Base-by-base conservation (phyloP, 139 green algal genomes). In the Limnomonas spitsbergensis region DNA sequence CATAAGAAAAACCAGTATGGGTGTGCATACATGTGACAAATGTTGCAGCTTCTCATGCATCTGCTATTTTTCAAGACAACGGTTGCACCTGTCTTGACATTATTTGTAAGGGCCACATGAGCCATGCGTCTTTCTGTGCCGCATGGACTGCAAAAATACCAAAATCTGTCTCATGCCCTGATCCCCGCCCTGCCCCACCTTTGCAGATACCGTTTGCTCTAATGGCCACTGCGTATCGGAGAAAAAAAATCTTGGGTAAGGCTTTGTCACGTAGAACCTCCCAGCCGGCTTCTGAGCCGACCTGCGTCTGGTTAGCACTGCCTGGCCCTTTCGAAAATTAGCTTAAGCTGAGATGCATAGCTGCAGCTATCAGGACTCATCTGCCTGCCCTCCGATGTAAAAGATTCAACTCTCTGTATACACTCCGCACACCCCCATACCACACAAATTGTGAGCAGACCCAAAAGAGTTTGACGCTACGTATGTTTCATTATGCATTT, bases 211-310 rank as follows among this genome's bases (percentile, higher is more conserved):
- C 88, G 0, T 90, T 92, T 74, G 80, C 82, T 14, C 79, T 92
- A 29, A 87, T 90, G 80, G 89, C 88, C 3, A 89, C 87, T 24
- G 89, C 88, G 1, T 93, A 92, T 79, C 79, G 87, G 4, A 83
- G 91, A 29, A 93, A 93, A 20, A 61, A 61, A 61, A 61, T 61
- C 20, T 61, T 61, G 47, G 47, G 47, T 61, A 61, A 61, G 47
- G 14, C 14, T 20, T 61, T 61, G 47, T n/a, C n/a, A n/a, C n/a
- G 47, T 20, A 20, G 47, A 61, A 61, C 14, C 14, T 14, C 47
- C 47, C 20, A 61, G 20, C 14, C 14, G 20, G 47, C 14, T 20
- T 61, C 47, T 61, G 47, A 29, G 14, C 47, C 14, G 20, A 61
- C 20, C 20, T 61, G 47, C 14, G 20, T 61, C 20, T 61, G 47